A percentile compares a stretch with the other conserved stretches of the same genome.
Conservation (phyloP, 1,139 yeast species). For the Diutina scorzettiae region DNA sequence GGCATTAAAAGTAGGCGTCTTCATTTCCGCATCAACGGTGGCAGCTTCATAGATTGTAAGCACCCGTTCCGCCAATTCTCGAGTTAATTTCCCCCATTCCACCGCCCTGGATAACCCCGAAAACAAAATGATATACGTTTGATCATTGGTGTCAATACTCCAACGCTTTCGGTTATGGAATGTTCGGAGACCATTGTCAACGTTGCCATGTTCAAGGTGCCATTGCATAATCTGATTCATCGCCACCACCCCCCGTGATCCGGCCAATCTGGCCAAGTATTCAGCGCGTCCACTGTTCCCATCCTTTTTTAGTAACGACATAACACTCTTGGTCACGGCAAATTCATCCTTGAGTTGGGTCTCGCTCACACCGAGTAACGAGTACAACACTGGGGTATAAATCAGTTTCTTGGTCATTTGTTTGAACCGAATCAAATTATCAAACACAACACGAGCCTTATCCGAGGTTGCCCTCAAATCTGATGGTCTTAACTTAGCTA, state of each 20-base stretch:
- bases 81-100: slow-evolving; percentile 23
- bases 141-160: slow-evolving; percentile 41
- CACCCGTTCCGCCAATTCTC: slow-evolving; percentile 14
- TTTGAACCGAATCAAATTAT: slow-evolving; percentile 1
- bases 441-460: background rate
- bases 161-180: slow-evolving; percentile 47
- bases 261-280: slow-evolving; percentile 37
- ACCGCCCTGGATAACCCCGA: slow-evolving; percentile 39
- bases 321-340: slow-evolving; percentile 40
- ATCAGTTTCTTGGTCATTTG: background rate
- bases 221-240: slow-evolving; percentile 48
- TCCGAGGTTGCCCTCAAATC: background rate
- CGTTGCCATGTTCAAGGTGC: slow-evolving; percentile 28
- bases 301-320: slow-evolving; percentile 35
- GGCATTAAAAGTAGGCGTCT: slow-evolving; percentile 23
- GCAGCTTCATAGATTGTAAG: slow-evolving; percentile 16
- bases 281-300: slow-evolving; percentile 39
- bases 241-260: slow-evolving; percentile 40
- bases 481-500: background rate
- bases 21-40: background rate
- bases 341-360: slow-evolving; percentile 45
- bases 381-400: slow-evolving; percentile 15
- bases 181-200: slow-evolving; percentile 33
- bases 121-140: slow-evolving; percentile 44
- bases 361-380: slow-evolving; percentile 45